Percentiles rank a stretch among this genome's conserved stretches.
Conservation (phyloP, 2,329 filamentous ascomycete species). For the Curvularia verruculosa region DNA sequence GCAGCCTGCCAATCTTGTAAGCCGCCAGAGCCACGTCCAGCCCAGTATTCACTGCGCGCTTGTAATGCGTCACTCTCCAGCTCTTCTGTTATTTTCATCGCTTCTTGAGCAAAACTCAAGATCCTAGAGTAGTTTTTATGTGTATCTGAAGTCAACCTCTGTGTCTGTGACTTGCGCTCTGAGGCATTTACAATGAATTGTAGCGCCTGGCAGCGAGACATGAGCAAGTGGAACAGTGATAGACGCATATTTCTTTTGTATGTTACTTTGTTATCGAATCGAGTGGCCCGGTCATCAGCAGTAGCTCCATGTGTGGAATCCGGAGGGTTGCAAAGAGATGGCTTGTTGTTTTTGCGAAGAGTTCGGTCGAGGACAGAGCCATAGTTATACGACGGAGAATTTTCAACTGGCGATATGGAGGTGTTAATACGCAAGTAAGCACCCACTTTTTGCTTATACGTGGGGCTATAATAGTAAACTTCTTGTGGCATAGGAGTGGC, state of each 20-base stretch:
- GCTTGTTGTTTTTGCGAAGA: background rate
- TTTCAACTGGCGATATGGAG: background rate
- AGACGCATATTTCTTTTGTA: slow-evolving; percentile 7
- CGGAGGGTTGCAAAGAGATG: background rate
- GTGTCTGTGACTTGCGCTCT: slow-evolving; percentile 2
- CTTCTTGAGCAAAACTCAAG: slow-evolving; percentile 9
- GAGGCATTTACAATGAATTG: slow-evolving; percentile 8
- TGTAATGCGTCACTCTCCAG: slow-evolving; percentile 17
- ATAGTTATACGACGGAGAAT: background rate
- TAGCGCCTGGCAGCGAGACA: slow-evolving; percentile 25
- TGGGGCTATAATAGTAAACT: background rate
- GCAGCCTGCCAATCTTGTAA: slow-evolving; percentile 15
- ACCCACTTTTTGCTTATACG: background rate
- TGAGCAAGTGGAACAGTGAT: slow-evolving; percentile 12
- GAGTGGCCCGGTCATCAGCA: background rate
- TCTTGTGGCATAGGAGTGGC: background rate
- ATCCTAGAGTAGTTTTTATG: slow-evolving; percentile 10
- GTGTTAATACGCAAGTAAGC: background rate
- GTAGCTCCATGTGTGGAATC: background rate
- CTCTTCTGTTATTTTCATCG: slow-evolving; percentile 14
- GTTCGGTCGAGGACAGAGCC: background rate
- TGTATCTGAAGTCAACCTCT: background rate
- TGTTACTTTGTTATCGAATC: background rate
- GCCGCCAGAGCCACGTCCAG: slow-evolving; percentile 21
- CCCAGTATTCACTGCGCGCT: slow-evolving; percentile 30